These are phyloP conservation scores for Paecilomyces niveus DNA, from an alignment of 2,329 filamentous ascomycete genomes.

Conservation along the genomic window DNA sequence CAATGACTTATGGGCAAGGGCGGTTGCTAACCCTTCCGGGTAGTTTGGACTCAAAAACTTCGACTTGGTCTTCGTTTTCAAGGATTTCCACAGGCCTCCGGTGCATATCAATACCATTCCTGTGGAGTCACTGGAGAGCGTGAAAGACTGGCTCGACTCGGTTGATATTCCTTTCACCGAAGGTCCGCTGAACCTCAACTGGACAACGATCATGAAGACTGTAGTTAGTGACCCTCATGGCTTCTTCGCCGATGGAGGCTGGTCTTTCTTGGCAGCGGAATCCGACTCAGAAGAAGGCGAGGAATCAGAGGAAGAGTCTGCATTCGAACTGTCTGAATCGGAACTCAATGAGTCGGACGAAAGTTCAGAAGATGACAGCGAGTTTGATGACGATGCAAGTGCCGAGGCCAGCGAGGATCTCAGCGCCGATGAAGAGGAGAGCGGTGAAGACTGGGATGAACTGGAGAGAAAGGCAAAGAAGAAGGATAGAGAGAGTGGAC, in stretches of 20 bases:
- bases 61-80: constrained; percentile 96
- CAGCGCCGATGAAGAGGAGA: constrained; percentile 56
- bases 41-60: constrained; percentile 97
- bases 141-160: constrained; percentile 96
- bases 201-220: constrained; percentile 99
- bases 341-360: constrained; percentile 69
- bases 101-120: constrained; percentile 98
- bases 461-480: constrained; percentile 74
- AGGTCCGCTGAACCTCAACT: constrained; percentile 94
- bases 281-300: constrained; percentile 75
- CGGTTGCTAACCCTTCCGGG: constrained; percentile 16
- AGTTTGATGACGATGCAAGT: constrained; percentile 87
- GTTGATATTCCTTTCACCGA: constrained; percentile 93
- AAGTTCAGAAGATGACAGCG: constrained; percentile 79
- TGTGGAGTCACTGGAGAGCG: constrained; percentile 85
- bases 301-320: constrained; percentile 78
- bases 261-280: constrained; percentile 84
- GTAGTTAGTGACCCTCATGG: constrained; percentile 87
- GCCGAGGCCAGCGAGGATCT: constrained; percentile 64
- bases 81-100: constrained; percentile 86
- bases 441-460: constrained; percentile 91
- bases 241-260: constrained; percentile 93
- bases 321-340: constrained; percentile 82
- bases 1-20: background rate
- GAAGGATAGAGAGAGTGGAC: constrained; percentile 51